Percentiles rank a stretch among this genome's conserved stretches.
Conservation (phyloP, 1,284 basidiomycete species). For the Rhodofomes roseus region DNA sequence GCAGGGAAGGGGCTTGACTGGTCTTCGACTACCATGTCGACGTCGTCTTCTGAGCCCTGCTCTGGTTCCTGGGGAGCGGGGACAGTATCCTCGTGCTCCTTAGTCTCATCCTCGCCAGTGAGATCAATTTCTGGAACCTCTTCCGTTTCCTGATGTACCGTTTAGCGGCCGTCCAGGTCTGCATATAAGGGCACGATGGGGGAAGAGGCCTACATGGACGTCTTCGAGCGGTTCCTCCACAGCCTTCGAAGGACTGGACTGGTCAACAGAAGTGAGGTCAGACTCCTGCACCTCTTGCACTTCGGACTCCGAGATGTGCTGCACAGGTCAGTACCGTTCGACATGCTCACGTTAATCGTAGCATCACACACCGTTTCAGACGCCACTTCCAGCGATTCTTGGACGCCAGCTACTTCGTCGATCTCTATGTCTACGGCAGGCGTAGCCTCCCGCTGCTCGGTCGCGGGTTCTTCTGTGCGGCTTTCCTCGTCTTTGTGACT, state of each 20-base stretch:
- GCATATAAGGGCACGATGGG: not conserved
- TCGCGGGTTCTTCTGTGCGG: not conserved
- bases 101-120: not conserved
- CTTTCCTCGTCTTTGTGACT: not conserved
- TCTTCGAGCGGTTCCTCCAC: not conserved
- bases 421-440: not conserved
- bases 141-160: not conserved
- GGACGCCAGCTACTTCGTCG: slow-evolving; percentile 3
- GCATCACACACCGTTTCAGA: slow-evolving; percentile 10
- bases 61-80: not conserved
- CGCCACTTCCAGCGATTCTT: slow-evolving; percentile 1
- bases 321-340: not conserved
- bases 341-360: too few species aligned
- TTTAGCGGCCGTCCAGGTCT: too few species aligned
- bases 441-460: not conserved
- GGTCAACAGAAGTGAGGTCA: not conserved
- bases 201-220: not conserved
- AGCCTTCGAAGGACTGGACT: not conserved
- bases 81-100: not conserved
- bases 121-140: not conserved
- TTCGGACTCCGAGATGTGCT: not conserved
- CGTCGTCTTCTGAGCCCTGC: not conserved
- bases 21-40: not conserved
- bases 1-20: slow-evolving; percentile 4
- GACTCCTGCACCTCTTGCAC: not conserved